Evolutionary conservation across 495 filamentous ascomycete genomes (phyloP).

Genomic region (Wilcoxina mikolae): DNA sequence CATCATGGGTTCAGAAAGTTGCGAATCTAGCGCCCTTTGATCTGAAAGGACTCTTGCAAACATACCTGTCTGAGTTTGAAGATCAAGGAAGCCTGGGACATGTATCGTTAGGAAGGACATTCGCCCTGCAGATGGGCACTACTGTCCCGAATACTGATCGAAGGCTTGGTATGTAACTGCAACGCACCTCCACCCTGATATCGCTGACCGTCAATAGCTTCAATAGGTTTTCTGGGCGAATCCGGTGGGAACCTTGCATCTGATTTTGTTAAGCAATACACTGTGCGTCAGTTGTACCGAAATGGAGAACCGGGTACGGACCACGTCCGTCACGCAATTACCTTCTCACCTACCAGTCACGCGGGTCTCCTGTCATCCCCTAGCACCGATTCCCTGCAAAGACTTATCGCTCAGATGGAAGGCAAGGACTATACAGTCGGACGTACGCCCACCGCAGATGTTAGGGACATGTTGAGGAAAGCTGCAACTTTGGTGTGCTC

Average conservation of each 20-base stretch:
- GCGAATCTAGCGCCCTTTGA: slow-evolving; percentile 83
- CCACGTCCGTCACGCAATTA: slow-evolving; percentile 43
- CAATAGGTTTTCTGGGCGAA: slow-evolving; percentile 55
- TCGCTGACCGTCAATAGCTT: too few species aligned
- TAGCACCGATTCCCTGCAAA: slow-evolving; percentile 31
- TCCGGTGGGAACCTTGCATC: slow-evolving; percentile 75
- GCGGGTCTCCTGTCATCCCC: slow-evolving; percentile 31
- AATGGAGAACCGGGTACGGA: slow-evolving; percentile 56
- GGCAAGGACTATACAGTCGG: slow-evolving; percentile 48
- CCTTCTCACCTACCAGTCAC: slow-evolving; percentile 38
- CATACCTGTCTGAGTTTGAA: slow-evolving; percentile 85
- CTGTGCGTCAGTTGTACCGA: slow-evolving; percentile 87
- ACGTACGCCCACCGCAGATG: slow-evolving; percentile 52
- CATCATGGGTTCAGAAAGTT: slow-evolving; percentile 58
- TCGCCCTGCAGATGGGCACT: slow-evolving; percentile 84
- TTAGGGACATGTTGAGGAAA: slow-evolving; percentile 63
- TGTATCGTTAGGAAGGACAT: slow-evolving; percentile 84
- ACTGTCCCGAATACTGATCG: slow-evolving; percentile 79
- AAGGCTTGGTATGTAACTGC: slow-evolving; percentile 43
- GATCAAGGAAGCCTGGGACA: slow-evolving; percentile 78
- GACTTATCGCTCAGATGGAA: slow-evolving; percentile 52
- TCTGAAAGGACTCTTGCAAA: slow-evolving; percentile 84
- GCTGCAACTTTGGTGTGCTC: slow-evolving; percentile 76
- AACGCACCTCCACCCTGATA: too few species aligned
- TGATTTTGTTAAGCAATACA: slow-evolving; percentile 92